Base-by-base conservation (phyloP, 208 protist species). In the Trypanosoma congolense region DNA sequence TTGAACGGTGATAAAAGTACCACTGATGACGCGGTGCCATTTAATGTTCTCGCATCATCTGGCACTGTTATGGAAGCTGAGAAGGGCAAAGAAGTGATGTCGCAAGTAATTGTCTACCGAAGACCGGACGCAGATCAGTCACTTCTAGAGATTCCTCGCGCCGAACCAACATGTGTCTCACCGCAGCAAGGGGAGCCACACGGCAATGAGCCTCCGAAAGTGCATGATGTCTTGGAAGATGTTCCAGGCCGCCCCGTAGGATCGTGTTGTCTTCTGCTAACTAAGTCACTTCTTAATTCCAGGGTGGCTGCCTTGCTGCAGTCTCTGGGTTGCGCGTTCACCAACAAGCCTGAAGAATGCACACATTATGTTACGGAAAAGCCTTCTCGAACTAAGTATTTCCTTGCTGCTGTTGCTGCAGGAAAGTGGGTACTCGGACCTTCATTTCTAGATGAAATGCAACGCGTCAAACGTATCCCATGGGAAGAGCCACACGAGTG, bases 331-430 rank as follows among this genome's bases (percentile, higher is more conserved):
- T 46, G 30, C 28, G 56, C 36, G 2, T 16, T 75, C 40, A 69
- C 69, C 1, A 66, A 14, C 14, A 73, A 61, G 10, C 52, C 74
- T 10, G 73, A 83, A 29, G 77, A 76, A 19, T 88, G 83, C 68
- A 92, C 80, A 33, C 83, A 92, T 48, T 83, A 83, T 14, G 52
- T 92, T 19, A 83, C 76, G 4, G 62, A 41, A n/a, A 80, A 71
- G 52, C 73, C 73, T 38, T 71, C 70, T 25, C 74, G 75, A 44
- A 82, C 83, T 26, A 77, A 85, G 52, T 55, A 59, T 38, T 80
- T 92, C 35, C 60, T 92, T 3, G 76, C 65, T 64, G 68, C 65
- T 47, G 43, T 88, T 26, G 76, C 83, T 0, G 72, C 65, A 0
- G 80, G 80, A 4, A 83, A 69, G 43, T 92, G 80, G 77, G 61